A percentile compares a stretch with the other conserved stretches of the same genome.
Evolutionary conservation across 192 early-diverging fungal genomes (phyloP).

Genomic region (Gonapodya prolifera): DNA sequence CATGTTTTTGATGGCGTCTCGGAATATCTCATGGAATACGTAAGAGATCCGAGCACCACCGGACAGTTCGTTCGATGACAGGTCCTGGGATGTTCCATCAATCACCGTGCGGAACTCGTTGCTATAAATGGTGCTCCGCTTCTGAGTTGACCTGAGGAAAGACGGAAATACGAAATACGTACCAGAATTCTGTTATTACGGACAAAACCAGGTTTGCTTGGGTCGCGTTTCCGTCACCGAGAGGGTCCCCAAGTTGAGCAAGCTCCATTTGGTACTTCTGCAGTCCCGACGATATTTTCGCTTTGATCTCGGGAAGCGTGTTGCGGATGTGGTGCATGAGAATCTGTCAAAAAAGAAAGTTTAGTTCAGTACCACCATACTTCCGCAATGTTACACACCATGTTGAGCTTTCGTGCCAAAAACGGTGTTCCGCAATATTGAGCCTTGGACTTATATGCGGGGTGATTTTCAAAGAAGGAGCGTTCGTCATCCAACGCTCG

Average conservation of each 20-base stretch:
- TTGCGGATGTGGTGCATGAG: conserved; percentile 99
- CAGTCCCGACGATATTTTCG: conserved; percentile 79
- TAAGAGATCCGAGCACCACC: conserved; percentile 98
- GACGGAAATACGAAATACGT: background rate
- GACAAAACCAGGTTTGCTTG: conserved; percentile 84
- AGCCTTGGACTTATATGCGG: conserved; percentile 88
- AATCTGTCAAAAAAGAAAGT: conserved; percentile 38
- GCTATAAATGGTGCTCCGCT: conserved; percentile 18
- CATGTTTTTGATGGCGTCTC: conserved; percentile 79
- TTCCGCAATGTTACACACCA: conserved; percentile 32
- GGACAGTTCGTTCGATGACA: conserved; percentile 86
- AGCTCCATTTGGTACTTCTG: conserved; percentile 80
- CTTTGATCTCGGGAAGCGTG: conserved; percentile 97
- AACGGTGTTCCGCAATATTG: conserved; percentile 99
- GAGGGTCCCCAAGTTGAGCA: conserved; percentile 75
- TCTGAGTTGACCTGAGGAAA: background rate
- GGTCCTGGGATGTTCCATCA: conserved; percentile 89
- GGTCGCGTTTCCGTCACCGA: conserved; percentile 55
- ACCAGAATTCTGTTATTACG: conserved; percentile 94
- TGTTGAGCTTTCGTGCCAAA: conserved; percentile 92
- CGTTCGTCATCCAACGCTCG: conserved; percentile 81
- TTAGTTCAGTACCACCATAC: background rate
- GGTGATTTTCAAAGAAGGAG: conserved; percentile 89
- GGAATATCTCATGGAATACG: conserved; percentile 97
- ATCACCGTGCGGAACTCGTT: conserved; percentile 92